These are phyloP conservation scores for Phytophthora litchii DNA, from an alignment of 352 stramenopile genomes.

Conservation along the genomic window DNA sequence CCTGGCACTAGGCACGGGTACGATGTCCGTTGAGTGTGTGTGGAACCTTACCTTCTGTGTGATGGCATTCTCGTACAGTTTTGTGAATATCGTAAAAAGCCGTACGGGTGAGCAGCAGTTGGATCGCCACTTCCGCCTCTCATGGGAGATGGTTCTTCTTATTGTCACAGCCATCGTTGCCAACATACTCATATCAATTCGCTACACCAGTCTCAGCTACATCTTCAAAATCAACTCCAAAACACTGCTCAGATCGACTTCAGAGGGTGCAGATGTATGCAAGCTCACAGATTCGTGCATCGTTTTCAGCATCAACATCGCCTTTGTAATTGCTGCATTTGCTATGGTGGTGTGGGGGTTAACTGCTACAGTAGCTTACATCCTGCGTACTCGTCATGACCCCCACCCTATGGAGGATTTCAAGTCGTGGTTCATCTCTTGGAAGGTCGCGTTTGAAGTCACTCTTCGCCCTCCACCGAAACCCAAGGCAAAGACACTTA, in stretches of 20 bases:
- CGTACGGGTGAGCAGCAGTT: slow-evolving; percentile 38
- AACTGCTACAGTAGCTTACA: slow-evolving; percentile 29
- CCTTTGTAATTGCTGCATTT: slow-evolving; percentile 34
- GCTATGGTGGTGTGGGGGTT: slow-evolving; percentile 30
- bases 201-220: slow-evolving; percentile 36
- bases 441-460: slow-evolving; percentile 34
- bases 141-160: slow-evolving; percentile 43
- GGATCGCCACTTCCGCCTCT: slow-evolving; percentile 40
- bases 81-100: slow-evolving; percentile 41
- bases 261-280: slow-evolving; percentile 27
- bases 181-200: slow-evolving; percentile 32
- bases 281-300: slow-evolving; percentile 42
- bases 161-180: slow-evolving; percentile 35
- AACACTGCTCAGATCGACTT: slow-evolving; percentile 21
- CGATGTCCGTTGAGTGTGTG: slow-evolving; percentile 41
- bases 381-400: slow-evolving; percentile 31
- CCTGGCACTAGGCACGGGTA: slow-evolving; percentile 39
- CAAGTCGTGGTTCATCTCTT: slow-evolving; percentile 28
- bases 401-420: slow-evolving; percentile 26
- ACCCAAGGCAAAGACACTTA: slow-evolving; percentile 24
- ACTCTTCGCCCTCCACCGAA: slow-evolving; percentile 32
- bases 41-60: slow-evolving; percentile 49
- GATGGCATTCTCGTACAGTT: slow-evolving; percentile 42
- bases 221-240: slow-evolving; percentile 37
- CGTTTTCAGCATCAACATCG: slow-evolving; percentile 40